phyloP scores from a whole-genome alignment of 805 yeast genomes.

The Zygosaccharomyces lentus region DNA sequence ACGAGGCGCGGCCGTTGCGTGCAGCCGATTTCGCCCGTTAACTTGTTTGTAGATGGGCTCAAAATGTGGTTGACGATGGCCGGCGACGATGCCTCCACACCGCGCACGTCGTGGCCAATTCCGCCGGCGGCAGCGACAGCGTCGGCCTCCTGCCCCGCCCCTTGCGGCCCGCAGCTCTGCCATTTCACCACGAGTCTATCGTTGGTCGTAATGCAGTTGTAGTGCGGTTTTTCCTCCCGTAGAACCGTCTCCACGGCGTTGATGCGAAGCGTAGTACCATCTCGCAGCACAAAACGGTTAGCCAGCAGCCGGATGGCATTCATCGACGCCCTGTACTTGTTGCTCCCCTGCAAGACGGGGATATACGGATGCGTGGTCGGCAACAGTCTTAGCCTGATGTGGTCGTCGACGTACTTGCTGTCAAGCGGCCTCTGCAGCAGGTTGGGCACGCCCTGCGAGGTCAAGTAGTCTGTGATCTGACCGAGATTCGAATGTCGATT shows the following conservation, averaged over 20 bases:
- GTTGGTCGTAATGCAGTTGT: conserved; percentile 18
- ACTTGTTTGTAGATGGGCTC: conserved; percentile 13
- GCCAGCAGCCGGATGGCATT: conserved; percentile 53
- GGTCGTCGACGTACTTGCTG: conserved; percentile 40
- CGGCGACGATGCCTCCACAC: conserved; percentile 11
- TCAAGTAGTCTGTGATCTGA: conserved; percentile 45
- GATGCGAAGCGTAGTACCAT: conserved; percentile 51
- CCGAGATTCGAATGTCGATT: conserved; percentile 44
- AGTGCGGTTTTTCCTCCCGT: conserved; percentile 19
- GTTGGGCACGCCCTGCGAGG: conserved; percentile 45
- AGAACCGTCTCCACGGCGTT: conserved; percentile 33
- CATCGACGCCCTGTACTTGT: conserved; percentile 51
- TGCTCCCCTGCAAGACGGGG: conserved; percentile 53
- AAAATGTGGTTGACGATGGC: conserved; percentile 18
- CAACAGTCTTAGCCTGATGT: conserved; percentile 50
- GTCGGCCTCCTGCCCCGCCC: conserved; percentile 3
- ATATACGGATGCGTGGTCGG: conserved; percentile 52
- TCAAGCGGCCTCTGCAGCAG: conserved; percentile 46
- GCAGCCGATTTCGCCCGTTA: conserved; percentile 6
- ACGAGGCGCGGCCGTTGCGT: conserved; percentile 10
- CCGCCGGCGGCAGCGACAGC: conserved; percentile 1
- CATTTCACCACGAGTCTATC: conserved; percentile 29
- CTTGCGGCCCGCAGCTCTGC: conserved; percentile 24
- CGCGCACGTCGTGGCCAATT: conserved; percentile 5
- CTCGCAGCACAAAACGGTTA: conserved; percentile 52